Evolutionary conservation across 345 rosid genomes (phyloP).

Genomic region (Pugionium dolabratum): DNA sequence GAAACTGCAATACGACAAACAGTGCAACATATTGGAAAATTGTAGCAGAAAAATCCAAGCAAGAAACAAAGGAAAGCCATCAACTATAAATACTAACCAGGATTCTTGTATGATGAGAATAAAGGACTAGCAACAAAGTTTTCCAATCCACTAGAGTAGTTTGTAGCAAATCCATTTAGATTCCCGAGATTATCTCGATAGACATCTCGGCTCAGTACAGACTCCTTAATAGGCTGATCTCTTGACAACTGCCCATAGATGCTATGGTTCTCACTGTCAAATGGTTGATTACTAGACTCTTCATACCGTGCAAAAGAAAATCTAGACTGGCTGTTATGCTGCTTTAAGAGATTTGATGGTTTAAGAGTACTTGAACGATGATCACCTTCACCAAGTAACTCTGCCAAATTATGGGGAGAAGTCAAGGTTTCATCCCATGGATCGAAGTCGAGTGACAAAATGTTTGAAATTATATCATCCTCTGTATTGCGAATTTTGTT

Average conservation of each 20-base stretch:
- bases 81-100: slow-evolving; percentile 52
- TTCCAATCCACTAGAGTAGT: slow-evolving; percentile 55
- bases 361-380: slow-evolving; percentile 55
- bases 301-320: slow-evolving; percentile 93
- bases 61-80: slow-evolving; percentile 10
- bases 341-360: slow-evolving; percentile 59
- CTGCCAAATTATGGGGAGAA: slow-evolving; percentile 56
- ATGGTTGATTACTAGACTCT: slow-evolving; percentile 50
- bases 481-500: slow-evolving; percentile 46
- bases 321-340: slow-evolving; percentile 73
- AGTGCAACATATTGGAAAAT: neutral
- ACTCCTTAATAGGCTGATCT: slow-evolving; percentile 46
- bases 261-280: slow-evolving; percentile 46
- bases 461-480: slow-evolving; percentile 67
- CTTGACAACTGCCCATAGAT: slow-evolving; percentile 47
- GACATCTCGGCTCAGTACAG: slow-evolving; percentile 48
- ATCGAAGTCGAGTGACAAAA: slow-evolving; percentile 70
- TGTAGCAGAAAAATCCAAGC: slow-evolving; percentile 11
- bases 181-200: slow-evolving; percentile 47
- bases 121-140: slow-evolving; percentile 44
- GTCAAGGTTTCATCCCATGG: slow-evolving; percentile 74
- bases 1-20: slow-evolving; percentile 45
- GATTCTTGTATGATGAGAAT: slow-evolving; percentile 55
- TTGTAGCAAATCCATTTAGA: slow-evolving; percentile 54
- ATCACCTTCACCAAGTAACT: slow-evolving; percentile 60